Percentiles rank a stretch among this genome's conserved stretches.
Conservation (phyloP, 257 asterid species). For the Handroanthus guayacan region DNA sequence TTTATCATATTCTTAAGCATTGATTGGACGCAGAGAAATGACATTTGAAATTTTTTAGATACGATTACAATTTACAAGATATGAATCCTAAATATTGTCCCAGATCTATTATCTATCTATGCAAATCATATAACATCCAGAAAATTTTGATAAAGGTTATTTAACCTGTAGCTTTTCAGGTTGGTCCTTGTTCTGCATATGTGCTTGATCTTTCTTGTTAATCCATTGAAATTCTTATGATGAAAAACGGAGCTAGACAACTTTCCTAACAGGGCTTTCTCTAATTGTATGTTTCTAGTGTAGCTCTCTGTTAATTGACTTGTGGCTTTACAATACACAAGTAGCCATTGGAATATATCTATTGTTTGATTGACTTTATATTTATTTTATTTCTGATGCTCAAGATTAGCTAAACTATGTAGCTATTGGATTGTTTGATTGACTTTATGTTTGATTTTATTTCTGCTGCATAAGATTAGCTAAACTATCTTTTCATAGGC, state of each 20-base stretch:
- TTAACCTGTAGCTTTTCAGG: neutral
- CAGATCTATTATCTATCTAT: neutral
- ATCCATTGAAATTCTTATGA: neutral
- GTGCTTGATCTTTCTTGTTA: neutral
- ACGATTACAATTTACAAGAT: neutral
- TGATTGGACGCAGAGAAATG: neutral
- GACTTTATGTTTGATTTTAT: neutral
- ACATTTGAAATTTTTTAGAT: neutral
- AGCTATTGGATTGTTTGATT: neutral
- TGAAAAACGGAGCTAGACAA: neutral
- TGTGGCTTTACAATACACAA: neutral
- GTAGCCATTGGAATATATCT: neutral
- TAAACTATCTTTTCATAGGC: neutral
- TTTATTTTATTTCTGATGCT: neutral
- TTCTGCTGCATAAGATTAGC: conserved; percentile 2
- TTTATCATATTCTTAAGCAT: neutral
- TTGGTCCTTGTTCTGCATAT: neutral
- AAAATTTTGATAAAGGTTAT: neutral
- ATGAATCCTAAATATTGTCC: neutral
- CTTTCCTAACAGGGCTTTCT: neutral
- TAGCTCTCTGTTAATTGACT: neutral
- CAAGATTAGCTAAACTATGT: neutral
- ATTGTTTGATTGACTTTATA: neutral
- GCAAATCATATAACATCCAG: neutral
- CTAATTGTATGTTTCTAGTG: neutral